A percentile compares a stretch with the other conserved stretches of the same genome.
phyloP scores from a whole-genome alignment of 805 yeast genomes.

The Ogataea kodamae region DNA sequence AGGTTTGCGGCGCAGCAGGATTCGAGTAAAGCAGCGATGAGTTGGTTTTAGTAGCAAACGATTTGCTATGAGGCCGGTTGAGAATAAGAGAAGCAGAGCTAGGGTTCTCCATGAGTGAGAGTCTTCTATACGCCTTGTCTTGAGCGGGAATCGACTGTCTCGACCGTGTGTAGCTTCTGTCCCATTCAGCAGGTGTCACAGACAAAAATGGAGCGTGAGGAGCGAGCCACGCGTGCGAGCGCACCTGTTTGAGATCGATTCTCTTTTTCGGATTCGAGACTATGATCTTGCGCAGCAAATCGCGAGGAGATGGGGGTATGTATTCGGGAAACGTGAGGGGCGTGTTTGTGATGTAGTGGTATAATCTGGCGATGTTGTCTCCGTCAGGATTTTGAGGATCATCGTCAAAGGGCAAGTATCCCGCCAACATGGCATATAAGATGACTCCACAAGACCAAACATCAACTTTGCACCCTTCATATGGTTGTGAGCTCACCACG shows the following conservation, averaged over 20 bases:
- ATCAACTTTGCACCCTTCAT: constrained; percentile 90
- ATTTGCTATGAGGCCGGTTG: constrained; percentile 30
- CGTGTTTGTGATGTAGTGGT: constrained; percentile 87
- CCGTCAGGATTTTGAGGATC: constrained; percentile 97
- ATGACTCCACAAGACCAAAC: constrained; percentile 98
- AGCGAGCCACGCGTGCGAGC: constrained; percentile 85
- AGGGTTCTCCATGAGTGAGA: constrained; percentile 43
- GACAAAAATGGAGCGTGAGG: constrained; percentile 79
- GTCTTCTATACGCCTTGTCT: constrained; percentile 34
- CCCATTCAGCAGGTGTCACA: constrained; percentile 90
- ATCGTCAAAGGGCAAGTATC: constrained; percentile 95
- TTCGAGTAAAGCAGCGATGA: constrained; percentile 40
- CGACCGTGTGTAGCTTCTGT: constrained; percentile 49
- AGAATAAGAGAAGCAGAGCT: constrained; percentile 39
- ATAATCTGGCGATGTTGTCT: constrained; percentile 83
- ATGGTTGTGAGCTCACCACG: constrained; percentile 81
- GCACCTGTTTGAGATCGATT: constrained; percentile 61
- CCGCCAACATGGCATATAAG: constrained; percentile 93
- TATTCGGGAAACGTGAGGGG: constrained; percentile 95
- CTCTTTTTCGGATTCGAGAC: constrained; percentile 83
- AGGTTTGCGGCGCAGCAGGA: constrained; percentile 68
- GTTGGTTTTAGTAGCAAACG: constrained; percentile 39
- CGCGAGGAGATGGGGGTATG: constrained; percentile 86
- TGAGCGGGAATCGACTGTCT: constrained; percentile 18
- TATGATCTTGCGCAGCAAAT: constrained; percentile 75